These are phyloP conservation scores for Botrytis elliptica DNA, from an alignment of 2,329 filamentous ascomycete genomes.

Conservation along the genomic window DNA sequence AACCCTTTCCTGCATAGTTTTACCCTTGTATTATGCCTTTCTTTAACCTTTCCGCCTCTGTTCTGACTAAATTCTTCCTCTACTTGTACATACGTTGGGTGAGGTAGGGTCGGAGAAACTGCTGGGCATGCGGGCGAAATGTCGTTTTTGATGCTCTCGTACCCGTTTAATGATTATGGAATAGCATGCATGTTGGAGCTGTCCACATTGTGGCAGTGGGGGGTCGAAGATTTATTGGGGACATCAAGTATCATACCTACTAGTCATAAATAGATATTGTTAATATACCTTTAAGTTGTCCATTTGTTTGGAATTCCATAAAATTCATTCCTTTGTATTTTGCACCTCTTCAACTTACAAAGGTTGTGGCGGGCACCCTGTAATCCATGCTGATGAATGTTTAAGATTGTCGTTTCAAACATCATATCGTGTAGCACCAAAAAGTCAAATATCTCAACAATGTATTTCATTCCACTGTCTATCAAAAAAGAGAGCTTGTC, in stretches of 20 bases:
- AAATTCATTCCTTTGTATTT: background rate
- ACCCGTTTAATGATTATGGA: background rate
- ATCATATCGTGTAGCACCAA: background rate
- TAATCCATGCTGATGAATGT: background rate
- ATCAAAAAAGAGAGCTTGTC: background rate
- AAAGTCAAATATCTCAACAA: background rate
- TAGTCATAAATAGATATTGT: slow-evolving; percentile 4
- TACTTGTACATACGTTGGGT: background rate
- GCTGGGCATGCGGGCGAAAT: background rate
- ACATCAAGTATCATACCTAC: background rate
- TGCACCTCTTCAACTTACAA: background rate
- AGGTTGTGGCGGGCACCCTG: background rate
- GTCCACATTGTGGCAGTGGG: background rate
- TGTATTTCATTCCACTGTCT: background rate
- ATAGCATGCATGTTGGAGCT: background rate
- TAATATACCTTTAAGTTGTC: background rate
- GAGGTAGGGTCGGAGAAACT: background rate
- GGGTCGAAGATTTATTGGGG: background rate
- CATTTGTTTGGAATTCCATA: background rate
- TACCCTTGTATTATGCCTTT: background rate
- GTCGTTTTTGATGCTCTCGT: background rate
- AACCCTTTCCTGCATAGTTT: background rate
- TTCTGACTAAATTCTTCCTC: background rate
- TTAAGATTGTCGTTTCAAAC: background rate
- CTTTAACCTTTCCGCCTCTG: background rate